phyloP scores from a whole-genome alignment of 768 basidiomycete genomes.

The Lactarius tabidus region DNA sequence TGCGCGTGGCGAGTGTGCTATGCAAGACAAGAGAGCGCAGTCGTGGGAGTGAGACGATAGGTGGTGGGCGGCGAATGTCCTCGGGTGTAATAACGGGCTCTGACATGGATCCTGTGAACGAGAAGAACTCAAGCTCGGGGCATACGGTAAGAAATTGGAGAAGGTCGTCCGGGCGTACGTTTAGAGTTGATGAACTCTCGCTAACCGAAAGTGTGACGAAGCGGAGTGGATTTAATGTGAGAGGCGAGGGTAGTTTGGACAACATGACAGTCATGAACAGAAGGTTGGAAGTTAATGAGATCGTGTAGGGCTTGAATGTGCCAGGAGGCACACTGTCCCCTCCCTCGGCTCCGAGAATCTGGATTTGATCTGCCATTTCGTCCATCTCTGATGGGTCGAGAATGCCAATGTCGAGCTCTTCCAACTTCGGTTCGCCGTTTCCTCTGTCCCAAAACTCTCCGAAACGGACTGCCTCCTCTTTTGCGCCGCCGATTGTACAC shows the following conservation, averaged over 20 bases:
- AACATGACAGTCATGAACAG: conserved; percentile 46
- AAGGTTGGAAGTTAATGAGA: conserved; percentile 24
- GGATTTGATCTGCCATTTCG: conserved; percentile 12
- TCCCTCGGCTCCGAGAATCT: background rate
- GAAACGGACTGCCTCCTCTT: conserved; percentile 33
- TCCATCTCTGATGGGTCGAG: conserved; percentile 22
- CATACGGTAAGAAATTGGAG: conserved; percentile 59
- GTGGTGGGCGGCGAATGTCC: conserved; percentile 28
- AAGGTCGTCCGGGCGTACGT: conserved; percentile 45
- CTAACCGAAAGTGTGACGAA: conserved; percentile 56
- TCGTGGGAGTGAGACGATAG: conserved; percentile 50
- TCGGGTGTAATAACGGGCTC: conserved; percentile 36
- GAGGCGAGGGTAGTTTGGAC: conserved; percentile 46
- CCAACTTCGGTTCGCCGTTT: conserved; percentile 22
- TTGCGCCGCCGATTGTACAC: conserved; percentile 39
- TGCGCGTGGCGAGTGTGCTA: conserved; percentile 58
- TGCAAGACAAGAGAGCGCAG: conserved; percentile 56
- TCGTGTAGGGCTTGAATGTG: conserved; percentile 21
- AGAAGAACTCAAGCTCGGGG: conserved; percentile 57
- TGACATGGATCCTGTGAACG: conserved; percentile 50
- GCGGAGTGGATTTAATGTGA: conserved; percentile 43
- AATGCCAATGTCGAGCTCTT: conserved; percentile 29
- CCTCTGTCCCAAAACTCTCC: conserved; percentile 30
- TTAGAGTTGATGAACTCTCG: conserved; percentile 42
- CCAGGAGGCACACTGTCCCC: conserved; percentile 6